Base-by-base conservation (phyloP, 768 basidiomycete genomes). In the Kwoniella heveanensis region DNA sequence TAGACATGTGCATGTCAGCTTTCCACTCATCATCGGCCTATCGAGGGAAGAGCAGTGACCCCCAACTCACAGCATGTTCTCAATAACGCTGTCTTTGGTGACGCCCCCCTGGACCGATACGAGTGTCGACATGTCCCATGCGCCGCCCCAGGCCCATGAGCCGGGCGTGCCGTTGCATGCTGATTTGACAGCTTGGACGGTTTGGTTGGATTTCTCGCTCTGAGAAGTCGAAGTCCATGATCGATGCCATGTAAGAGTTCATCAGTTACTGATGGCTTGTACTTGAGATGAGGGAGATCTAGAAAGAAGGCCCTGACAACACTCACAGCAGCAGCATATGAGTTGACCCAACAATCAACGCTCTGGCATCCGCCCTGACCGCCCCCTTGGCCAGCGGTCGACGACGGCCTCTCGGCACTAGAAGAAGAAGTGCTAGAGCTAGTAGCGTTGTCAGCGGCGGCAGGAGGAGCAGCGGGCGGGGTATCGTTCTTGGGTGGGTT, bases 11-110 rank as follows among this genome's bases (percentile, higher is more conserved):
- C n/a, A n/a, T n/a, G n/a, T n/a, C n/a, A n/a, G n/a, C n/a, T n/a
- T n/a, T n/a, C n/a, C n/a, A n/a, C n/a, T n/a, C n/a, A n/a, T n/a
- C n/a, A n/a, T n/a, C n/a, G n/a, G n/a, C n/a, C n/a, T n/a, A n/a
- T n/a, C n/a, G n/a, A n/a, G n/a, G n/a, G n/a, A n/a, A n/a, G n/a
- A n/a, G n/a, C n/a, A n/a, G n/a, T n/a, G n/a, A n/a, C n/a, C n/a
- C n/a, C n/a, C n/a, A n/a, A n/a, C 69, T 66, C 48, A 74, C 70
- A 74, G 47, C 57, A 66, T 50, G 49, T 75, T 75, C 65, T 72
- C 69, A 15, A 75, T 63, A 25, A 67, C 48, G 50, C 56, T 52
- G 24, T 63, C 62, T 60, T 65, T 70, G 36, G 54, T 65, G 25
- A 72, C 48, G 25, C 30, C 60, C 5, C 37, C 48, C n/a, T n/a